Evolutionary conservation across 495 filamentous ascomycete species (phyloP), one percentile per base, ranked within the genome.

Genomic region (Rhizodiscina lignyota): DNA sequence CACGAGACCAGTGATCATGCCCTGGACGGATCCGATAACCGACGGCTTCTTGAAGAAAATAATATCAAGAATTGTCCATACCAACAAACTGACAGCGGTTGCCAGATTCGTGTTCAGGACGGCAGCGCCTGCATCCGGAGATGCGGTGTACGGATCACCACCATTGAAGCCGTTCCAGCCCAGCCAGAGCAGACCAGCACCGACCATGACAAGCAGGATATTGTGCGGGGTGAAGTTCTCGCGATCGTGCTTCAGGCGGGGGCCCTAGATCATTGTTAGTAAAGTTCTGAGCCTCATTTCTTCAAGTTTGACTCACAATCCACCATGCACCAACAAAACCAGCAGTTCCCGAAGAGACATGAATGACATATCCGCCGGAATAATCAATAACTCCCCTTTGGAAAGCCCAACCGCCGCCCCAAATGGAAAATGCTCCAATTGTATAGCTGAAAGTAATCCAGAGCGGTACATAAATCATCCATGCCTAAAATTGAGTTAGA

Each of bases 101-200:
- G 58, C 63, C 32, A 70, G 51, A 43, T 70, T 70, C 29, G 67
- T 71, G 43, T 71, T 68, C 17, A 71, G 53, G 3, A 71, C 67
- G 19, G 67, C 67, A n/a, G 64, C 67, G 39, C 66, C 66, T 5
- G 67, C 65, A 44, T 68, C 67, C 16, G 66, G 55, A 36, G 55
- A 61, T 5, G 67, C 67, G 18, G 63, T 51, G 39, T 69, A 70
- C 8, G 67, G 67, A 46, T 70, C 67, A 40, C 67, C 67, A 27
- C 66, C 66, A 37, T 71, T 70, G 58, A 70, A 70, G 21, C 66
- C 66, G 51, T 68, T 68, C 66, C 66, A 70, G 46, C 66, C 66
- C 20, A 66, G 54, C 67, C 67, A 71, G n/a, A 71, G 58, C 21
- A 71, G 63, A 20, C 66, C 66, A 3, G 65, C 65, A 22, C 67